phyloP scores from a whole-genome alignment of 495 filamentous ascomycete species.

The Talaromyces nanjingensis region DNA sequence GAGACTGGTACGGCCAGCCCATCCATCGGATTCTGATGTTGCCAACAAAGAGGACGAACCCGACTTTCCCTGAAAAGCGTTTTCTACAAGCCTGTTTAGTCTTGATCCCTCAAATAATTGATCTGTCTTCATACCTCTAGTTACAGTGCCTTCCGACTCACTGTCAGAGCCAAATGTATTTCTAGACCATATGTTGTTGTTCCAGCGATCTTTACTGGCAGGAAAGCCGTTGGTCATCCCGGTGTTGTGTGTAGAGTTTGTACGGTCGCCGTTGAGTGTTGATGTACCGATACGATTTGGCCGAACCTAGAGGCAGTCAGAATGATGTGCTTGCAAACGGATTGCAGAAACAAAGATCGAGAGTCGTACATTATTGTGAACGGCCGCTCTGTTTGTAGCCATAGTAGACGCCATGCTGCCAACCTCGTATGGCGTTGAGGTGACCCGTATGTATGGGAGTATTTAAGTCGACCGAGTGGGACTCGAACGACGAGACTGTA shows the following conservation, averaged over 20 bases:
- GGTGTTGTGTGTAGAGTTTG: conserved; percentile 27
- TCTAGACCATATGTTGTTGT: conserved; percentile 56
- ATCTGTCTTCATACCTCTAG: conserved; percentile 1
- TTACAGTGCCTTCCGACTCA: conserved; percentile 5
- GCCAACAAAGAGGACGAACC: conserved; percentile 61
- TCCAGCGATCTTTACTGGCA: conserved; percentile 44
- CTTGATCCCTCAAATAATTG: not conserved
- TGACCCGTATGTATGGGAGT: not conserved
- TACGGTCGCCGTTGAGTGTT: conserved; percentile 31
- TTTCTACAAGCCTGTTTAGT: conserved; percentile 12
- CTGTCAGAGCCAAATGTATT: conserved; percentile 40
- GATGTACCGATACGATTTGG: conserved; percentile 36
- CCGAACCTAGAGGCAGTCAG: conserved; percentile 22
- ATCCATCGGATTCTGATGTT: conserved; percentile 57
- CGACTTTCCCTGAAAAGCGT: conserved; percentile 42
- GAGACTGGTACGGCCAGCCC: conserved; percentile 37
- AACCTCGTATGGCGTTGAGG: not conserved
- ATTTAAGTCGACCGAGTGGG: not conserved
- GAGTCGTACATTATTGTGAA: conserved; percentile 35
- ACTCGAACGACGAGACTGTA: not conserved
- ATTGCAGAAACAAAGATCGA: not conserved
- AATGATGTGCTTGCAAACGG: not conserved
- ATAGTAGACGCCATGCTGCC: conserved; percentile 33
- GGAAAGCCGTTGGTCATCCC: conserved; percentile 39
- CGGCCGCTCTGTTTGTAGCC: conserved; percentile 30